Evolutionary conservation across 768 basidiomycete species (phyloP).

Genomic region (Holtermannia corniformis): DNA sequence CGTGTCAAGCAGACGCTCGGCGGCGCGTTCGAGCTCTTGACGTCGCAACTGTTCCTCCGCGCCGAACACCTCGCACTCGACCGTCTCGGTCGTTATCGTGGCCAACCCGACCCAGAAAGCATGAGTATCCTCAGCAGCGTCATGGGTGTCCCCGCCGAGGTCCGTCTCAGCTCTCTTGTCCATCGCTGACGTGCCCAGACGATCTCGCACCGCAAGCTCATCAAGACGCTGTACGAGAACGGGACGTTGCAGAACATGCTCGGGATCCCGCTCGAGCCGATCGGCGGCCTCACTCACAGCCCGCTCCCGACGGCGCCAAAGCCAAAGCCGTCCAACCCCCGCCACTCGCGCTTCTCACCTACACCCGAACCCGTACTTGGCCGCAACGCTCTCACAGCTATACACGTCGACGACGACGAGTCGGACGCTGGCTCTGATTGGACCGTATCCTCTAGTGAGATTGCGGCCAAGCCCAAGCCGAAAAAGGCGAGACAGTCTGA

Average conservation of each 20-base stretch:
- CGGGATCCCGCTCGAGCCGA: constrained; percentile 40
- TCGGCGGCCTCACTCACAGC: background rate
- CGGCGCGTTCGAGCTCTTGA: constrained; percentile 59
- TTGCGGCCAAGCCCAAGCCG: background rate
- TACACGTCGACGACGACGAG: background rate
- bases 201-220: constrained; percentile 51
- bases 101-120: constrained; percentile 43
- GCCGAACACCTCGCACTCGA: constrained; percentile 57
- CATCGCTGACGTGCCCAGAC: too few species aligned
- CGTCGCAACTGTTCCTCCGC: constrained; percentile 59
- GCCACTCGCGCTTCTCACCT: background rate
- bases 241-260: constrained; percentile 54
- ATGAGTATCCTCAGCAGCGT: constrained; percentile 71
- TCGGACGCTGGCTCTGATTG: background rate
- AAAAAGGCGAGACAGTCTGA: background rate
- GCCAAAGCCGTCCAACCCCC: background rate
- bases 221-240: constrained; percentile 60
- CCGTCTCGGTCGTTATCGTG: constrained; percentile 44
- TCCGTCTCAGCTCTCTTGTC: constrained; percentile 36
- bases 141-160: constrained; percentile 76
- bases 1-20: constrained; percentile 74
- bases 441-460: background rate
- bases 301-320: background rate
- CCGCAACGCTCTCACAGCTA: background rate
- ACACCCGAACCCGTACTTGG: background rate